phyloP scores from a whole-genome alignment of 2,329 filamentous ascomycete genomes.

The Beauveria scarabaeidicola region DNA sequence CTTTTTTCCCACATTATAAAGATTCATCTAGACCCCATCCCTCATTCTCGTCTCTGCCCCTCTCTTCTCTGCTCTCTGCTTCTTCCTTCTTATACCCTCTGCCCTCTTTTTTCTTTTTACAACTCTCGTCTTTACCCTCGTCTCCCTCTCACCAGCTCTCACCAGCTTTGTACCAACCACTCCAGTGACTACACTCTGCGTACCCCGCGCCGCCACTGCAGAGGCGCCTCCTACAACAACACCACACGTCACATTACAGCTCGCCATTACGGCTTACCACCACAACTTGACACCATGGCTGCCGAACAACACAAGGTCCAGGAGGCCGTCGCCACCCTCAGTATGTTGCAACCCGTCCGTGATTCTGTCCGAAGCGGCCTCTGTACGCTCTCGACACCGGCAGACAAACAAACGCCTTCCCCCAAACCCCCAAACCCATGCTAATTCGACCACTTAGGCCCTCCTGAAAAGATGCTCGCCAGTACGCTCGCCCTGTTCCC shows the following conservation, averaged over 20 bases:
- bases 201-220: not conserved
- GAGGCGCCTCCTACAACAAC: not conserved
- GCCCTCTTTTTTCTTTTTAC: constrained; percentile 3
- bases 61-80: constrained; percentile 16
- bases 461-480: constrained; percentile 57
- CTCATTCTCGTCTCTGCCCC: constrained; percentile 14
- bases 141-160: not conserved
- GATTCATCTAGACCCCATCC: constrained; percentile 6
- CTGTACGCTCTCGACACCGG: not conserved
- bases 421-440: constrained; percentile 2
- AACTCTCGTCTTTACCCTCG: not conserved
- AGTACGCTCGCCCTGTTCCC: constrained; percentile 39
- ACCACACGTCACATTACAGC: constrained; percentile 8
- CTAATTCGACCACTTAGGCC: constrained; percentile 36
- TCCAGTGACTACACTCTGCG: not conserved
- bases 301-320: constrained; percentile 24
- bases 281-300: constrained; percentile 32
- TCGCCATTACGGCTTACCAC: constrained; percentile 11
- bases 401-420: not conserved
- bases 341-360: constrained; percentile 12
- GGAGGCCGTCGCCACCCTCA: constrained; percentile 25
- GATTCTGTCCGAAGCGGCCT: too few relatives aligned
- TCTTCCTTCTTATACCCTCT: constrained; percentile 1
- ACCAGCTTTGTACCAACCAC: not conserved
- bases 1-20: constrained; percentile 2